Evolutionary conservation across 768 basidiomycete species (phyloP), one percentile per base, ranked within the genome.

Genomic region (Xerocomellus amylosporus): DNA sequence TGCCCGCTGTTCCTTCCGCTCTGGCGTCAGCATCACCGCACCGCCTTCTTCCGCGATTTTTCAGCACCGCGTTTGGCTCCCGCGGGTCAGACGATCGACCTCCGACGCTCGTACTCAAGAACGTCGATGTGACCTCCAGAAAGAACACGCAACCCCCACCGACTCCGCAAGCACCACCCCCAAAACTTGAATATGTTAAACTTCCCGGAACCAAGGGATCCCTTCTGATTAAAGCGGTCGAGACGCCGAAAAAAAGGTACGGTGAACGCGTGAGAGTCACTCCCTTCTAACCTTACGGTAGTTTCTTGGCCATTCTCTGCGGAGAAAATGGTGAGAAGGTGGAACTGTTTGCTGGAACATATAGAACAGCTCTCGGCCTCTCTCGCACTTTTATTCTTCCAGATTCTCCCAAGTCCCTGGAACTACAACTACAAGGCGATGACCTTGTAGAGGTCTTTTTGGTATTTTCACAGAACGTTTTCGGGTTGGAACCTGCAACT

Each of bases 331-430:
- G 91, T 15, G 93, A 95, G 74, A 92, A 94, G 64, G 92, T 96
- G 44, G 93, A 96, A 64, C 75, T 96, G 12, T 96, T 95, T 70
- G 93, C 93, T 38, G 93, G 93, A 26, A 93, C 93, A 12, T 90
- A 90, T 60, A 79, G 88, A 50, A 90, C 90, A n/a, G 91, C 93
- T 6, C 81, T 95, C 14, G 88, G 88, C 0, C 79, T 95, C 33
- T 94, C 92, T n/a, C 82, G 93, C 41, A 95, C 93, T 1, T 95
- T 95, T 68, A 94, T 95, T 58, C 75, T 95, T 36, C 93, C 93
- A 0, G 93, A 95, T 65, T 93, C 92, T 13, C 93, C 93, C 4
- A 81, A 88, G 26, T 90, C 90, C 3, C 74, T 95, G 47, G 93
- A 94, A 66, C 76, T 95, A 20, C 86, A 95, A 68, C 75, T 95